Base-by-base conservation (phyloP, 2,329 filamentous ascomycete species). In the Chrysoporthe cubensis region DNA sequence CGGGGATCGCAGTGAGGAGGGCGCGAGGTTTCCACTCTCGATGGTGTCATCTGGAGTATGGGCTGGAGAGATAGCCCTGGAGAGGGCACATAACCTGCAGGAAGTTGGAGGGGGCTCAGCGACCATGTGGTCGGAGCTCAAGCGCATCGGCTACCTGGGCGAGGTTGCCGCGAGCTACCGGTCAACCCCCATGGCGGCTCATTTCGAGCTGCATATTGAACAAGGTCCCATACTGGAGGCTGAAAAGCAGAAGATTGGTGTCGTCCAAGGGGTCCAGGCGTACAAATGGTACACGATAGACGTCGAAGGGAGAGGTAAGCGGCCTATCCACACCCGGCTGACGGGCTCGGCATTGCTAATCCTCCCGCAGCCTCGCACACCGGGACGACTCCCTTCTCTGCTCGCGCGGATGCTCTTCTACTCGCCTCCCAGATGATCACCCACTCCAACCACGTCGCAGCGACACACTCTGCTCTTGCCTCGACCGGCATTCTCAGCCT, bases 181-280 rank as follows among this genome's bases (percentile, higher is more conserved):
- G 70, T 80, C 83, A 43, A 87, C 84, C 18, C 90, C 90, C 0
- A 88, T 94, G 78, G 90, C 87, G 0, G 91, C 91, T 0, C 91
- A 95, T 76, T 94, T 95, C 73, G 92, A 95, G 77, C 83, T 96
- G 11, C 92, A 96, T 75, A 95, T 95, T 64, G 93, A 96, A 76
- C 93, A 96, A 76, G 92, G 92, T 0, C 91, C 92, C 0, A 87
- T 93, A 44, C 83, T 96, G 0, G 89, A 94, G 73, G 83, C 83
- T 18, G 82, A 85, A 40, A 79, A 83, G 37, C 84, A 88, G 71
- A 88, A 88, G 65, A 84, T 95, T 63, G 89, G 90, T 32, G 84
- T 92, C 7, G 91, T 94, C 4, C 85, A 86, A 43, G 91, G 90
- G 2, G 91, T 91, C 1, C 91, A 94, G 75, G 90, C 89, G 5